Percentiles rank a stretch among this genome's conserved stretches.
phyloP scores from a whole-genome alignment of 345 rosid genomes.

The Zanthoxylum bungeanum region DNA sequence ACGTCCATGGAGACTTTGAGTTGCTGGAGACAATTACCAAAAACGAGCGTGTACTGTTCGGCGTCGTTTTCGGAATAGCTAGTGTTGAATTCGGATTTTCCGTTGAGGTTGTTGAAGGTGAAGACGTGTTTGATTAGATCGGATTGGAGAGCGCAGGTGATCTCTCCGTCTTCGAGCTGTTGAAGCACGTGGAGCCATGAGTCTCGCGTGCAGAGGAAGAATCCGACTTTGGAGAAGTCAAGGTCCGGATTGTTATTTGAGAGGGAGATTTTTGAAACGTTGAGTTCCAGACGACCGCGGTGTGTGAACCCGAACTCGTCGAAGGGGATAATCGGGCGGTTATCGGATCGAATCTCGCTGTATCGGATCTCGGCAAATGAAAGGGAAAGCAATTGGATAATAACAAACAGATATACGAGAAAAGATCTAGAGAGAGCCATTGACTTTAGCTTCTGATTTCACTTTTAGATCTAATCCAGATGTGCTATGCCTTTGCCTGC shows the following conservation, averaged over 20 bases:
- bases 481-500: neutral
- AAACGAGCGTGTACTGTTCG: constrained; percentile 75
- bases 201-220: constrained; percentile 92
- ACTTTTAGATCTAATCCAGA: constrained; percentile 14
- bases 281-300: constrained; percentile 78
- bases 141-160: constrained; percentile 77
- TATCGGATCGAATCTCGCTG: constrained; percentile 74
- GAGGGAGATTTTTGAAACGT: constrained; percentile 49
- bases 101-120: constrained; percentile 56
- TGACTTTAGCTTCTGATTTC: constrained; percentile 6
- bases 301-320: constrained; percentile 93
- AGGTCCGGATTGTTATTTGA: constrained; percentile 52
- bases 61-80: constrained; percentile 43
- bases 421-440: constrained; percentile 34
- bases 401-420: constrained; percentile 11
- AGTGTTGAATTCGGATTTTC: constrained; percentile 19
- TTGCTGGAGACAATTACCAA: constrained; percentile 75
- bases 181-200: constrained; percentile 75
- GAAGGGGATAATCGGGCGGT: constrained; percentile 61
- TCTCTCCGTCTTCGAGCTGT: constrained; percentile 67
- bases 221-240: constrained; percentile 69
- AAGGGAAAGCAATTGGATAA: constrained; percentile 26
- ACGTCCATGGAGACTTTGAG: constrained; percentile 76
- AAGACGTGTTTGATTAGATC: constrained; percentile 54
- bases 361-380: constrained; percentile 63